phyloP scores from a whole-genome alignment of 2,329 filamentous ascomycete species.

The Cladosporium sp. region DNA sequence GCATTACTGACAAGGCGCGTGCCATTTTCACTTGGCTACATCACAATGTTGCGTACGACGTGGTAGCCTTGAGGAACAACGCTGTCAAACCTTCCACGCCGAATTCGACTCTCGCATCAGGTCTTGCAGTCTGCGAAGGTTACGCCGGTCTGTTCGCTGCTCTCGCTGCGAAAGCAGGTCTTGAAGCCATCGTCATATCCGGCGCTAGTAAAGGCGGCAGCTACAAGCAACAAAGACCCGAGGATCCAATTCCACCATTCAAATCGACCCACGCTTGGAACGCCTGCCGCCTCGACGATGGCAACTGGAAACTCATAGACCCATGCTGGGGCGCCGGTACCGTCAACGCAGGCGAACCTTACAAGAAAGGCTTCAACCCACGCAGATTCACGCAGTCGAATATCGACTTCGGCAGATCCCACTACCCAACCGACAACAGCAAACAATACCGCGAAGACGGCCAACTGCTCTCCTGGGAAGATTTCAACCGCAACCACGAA shows the following conservation, averaged over 20 bases:
- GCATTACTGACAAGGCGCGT: slow-evolving; percentile 87
- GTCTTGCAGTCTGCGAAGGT: slow-evolving; percentile 85
- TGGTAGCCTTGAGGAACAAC: slow-evolving; percentile 69
- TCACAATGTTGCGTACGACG: slow-evolving; percentile 86
- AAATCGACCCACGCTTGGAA: slow-evolving; percentile 80
- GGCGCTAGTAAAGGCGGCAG: slow-evolving; percentile 88
- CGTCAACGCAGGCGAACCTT: slow-evolving; percentile 54
- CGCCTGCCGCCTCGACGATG: slow-evolving; percentile 75
- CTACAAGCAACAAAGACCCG: slow-evolving; percentile 58
- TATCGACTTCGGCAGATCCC: slow-evolving; percentile 72
- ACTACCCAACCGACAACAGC: slow-evolving; percentile 67
- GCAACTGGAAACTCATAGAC: slow-evolving; percentile 88
- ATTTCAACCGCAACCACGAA: slow-evolving; percentile 67
- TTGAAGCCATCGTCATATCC: slow-evolving; percentile 69
- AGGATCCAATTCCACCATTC: slow-evolving; percentile 61
- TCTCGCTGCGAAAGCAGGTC: slow-evolving; percentile 71
- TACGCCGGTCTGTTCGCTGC: slow-evolving; percentile 80
- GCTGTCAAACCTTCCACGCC: slow-evolving; percentile 64
- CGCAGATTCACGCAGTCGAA: slow-evolving; percentile 61
- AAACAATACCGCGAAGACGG: slow-evolving; percentile 76
- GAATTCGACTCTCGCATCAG: slow-evolving; percentile 67
- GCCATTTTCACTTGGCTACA: slow-evolving; percentile 95
- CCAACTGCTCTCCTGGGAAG: slow-evolving; percentile 66
- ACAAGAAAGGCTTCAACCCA: slow-evolving; percentile 65
- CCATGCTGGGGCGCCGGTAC: slow-evolving; percentile 88